Evolutionary conservation across 2,329 filamentous ascomycete species (phyloP), one percentile per base, ranked within the genome.

Genomic region (Beauveria brongniartii): DNA sequence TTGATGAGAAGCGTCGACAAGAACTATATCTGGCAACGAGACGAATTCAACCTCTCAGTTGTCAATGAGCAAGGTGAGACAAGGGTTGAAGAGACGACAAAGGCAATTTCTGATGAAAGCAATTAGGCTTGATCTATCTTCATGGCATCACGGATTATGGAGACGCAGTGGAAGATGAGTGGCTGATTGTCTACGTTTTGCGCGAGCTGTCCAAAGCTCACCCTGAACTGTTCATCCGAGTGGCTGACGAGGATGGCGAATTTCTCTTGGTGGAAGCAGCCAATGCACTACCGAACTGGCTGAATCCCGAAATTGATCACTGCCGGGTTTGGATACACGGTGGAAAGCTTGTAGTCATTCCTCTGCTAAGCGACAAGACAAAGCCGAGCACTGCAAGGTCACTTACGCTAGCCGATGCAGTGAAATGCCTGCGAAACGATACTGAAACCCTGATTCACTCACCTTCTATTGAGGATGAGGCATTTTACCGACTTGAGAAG

Each of bases 151-250:
- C 91, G 1, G 90, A 93, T 71, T 97, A 92, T 69, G 92, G 93
- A 9, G 95, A 99, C 73, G 94, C 92, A 0, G 87, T 97, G 4
- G 93, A 96, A 69, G 94, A 99, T 68, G 95, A 99, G 77, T 99
- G 94, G 95, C 82, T 97, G 6, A 87, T 97, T 63, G 92, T 97
- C 22, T 96, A 92, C 74, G 77, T 97, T 5, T 79, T 99, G 34
- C 85, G 90, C 50, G 88, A 96, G 74, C 76, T 97, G 67, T 92
- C 88, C 67, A 89, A 81, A 66, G 80, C 82, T 43, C 90, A 90
- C 67, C 78, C 84, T 5, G 80, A 88, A 63, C 78, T 92, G 8
- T 99, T 93, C 92, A 83, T 92, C 52, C 86, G 90, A 54, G 82
- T 96, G 4, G 86, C 84, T 63, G 94, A 99, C 72, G 88, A 86